Evolutionary conservation across 768 basidiomycete species (phyloP), one percentile per base, ranked within the genome.

Genomic region (Suillus clintonianus): DNA sequence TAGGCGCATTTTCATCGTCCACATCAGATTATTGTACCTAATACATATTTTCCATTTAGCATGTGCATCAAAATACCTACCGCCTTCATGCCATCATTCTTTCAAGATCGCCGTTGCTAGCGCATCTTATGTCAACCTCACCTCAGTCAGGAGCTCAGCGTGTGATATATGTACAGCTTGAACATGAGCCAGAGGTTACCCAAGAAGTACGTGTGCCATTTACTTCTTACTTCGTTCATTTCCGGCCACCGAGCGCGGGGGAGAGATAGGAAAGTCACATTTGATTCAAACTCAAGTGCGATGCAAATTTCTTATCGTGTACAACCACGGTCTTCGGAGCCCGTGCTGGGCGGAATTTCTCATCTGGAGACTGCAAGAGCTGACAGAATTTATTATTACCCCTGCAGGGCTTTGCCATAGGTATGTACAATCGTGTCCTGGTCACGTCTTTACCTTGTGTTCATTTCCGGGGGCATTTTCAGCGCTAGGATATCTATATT

Each of bases 401-500:
- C 64, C 50, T 61, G 48, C 66, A 89, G 91, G 91, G 86, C 66
- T 91, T 91, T 76, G 90, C 83, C 68, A 91, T 90, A 79, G 89
- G 89, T 91, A 77, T 67, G 56, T 32, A 0, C 8, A 60, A 54
- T 56, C 37, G 54, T 71, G 65, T 13, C 8, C 65, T 64, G 50
- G 51, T 30, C 5, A 51, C 63, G 63, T 47, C 55, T 41, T 19
- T 69, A 64, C 45, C 43, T 51, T 57, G 37, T 56, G 63, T 63
- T 74, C 70, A 71, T 71, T 64, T 66, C 66, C 60, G 65, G 57
- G 22, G 27, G 60, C 62, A 41, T 66, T 67, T 60, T 54, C 66
- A 91, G 91, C 92, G 57, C 82, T 94, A 64, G 92, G 91, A 58
- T 92, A 90, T 77, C 85, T 91, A 56, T 92, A 92, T 76, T 94